Evolutionary conservation across 1,284 basidiomycete genomes (phyloP).

Genomic region (Sanghuangporus weigelae): DNA sequence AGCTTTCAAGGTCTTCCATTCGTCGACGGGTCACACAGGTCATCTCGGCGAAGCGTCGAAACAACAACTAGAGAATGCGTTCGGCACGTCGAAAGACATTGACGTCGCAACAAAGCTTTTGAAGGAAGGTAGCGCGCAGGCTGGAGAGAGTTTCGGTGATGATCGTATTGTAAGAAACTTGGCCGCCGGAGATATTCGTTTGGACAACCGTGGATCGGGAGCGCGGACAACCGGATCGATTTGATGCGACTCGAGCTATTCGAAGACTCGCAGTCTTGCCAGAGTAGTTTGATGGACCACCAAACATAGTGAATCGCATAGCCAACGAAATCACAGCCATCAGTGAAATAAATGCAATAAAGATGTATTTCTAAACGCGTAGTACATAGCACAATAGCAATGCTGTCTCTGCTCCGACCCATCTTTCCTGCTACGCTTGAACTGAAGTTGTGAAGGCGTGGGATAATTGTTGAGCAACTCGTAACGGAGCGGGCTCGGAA

Average conservation of each 20-base stretch:
- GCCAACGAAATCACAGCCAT: background rate
- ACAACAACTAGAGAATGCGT: slow-evolving; percentile 70
- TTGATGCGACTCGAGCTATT: slow-evolving; percentile 19
- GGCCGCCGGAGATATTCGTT: slow-evolving; percentile 3
- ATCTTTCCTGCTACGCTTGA: no score
- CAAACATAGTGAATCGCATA: background rate
- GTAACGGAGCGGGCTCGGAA: background rate
- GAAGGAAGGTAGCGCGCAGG: slow-evolving; percentile 53
- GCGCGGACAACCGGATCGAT: slow-evolving; percentile 27
- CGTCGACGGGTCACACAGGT: slow-evolving; percentile 68
- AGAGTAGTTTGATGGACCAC: background rate
- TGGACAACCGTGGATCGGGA: slow-evolving; percentile 20
- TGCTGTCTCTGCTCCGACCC: background rate
- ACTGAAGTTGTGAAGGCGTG: background rate
- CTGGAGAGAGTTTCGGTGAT: slow-evolving; percentile 38
- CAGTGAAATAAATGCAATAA: background rate
- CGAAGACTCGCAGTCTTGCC: background rate
- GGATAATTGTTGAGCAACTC: background rate
- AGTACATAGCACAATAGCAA: background rate
- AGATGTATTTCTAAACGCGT: slow-evolving; percentile 8
- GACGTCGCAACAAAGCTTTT: slow-evolving; percentile 59
- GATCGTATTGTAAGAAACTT: slow-evolving; percentile 16
- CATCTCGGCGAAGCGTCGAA: slow-evolving; percentile 64
- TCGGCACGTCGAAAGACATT: slow-evolving; percentile 58
- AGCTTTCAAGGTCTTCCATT: slow-evolving; percentile 48